Evolutionary conservation across 202 grass and related monocot species (phyloP), one percentile per base, ranked within the genome.

Genomic region (Zoysia matrella): DNA sequence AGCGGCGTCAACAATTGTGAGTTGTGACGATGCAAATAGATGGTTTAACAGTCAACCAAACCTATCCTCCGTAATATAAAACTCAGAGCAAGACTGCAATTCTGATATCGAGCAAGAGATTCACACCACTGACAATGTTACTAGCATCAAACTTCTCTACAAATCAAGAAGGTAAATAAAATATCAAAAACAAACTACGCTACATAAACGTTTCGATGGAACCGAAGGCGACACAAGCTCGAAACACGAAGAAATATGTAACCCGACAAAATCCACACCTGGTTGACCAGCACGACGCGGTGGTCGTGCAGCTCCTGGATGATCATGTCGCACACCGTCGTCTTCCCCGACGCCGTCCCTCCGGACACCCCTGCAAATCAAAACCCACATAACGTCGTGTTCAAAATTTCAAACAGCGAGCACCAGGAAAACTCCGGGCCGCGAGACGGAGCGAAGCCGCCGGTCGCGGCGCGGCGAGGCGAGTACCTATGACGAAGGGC

Each of bases 321-420:
- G 87, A 99, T 99, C 96, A 93, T 99, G 86, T 99, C 96, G 80
- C 96, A 99, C 52, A 99, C 96, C 42, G 96, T 99, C 51, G 96
- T 99, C 93, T 99, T 99, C 79, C 96, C 96, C 9, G 96, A 99
- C 57, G 96, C 96, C 65, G 96, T 99, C 83, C 93, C 96, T 12
- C 96, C 80, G 96, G 62, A 99, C 93, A 74, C 93, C 96, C 96
- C 15, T 62, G 79, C 6, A 84, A 63, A 10, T 5, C 78, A 86
- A 18, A 52, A 70, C 60, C 16, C 48, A 8, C 65, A 60, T 55
- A 3, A 36, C 30, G 30, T 36, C 30, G 30, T 36, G 30, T 36
- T 36, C 30, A 36, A 36, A 36, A 36, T 36, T 36, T 36, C 30
- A 36, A 36, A 36, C 30, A 36, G 30, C 30, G 30, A 36, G 30